Percentiles rank a stretch among this genome's conserved stretches.
Evolutionary conservation across 805 yeast species (phyloP).

Genomic region (Barnettozyma vustinii): DNA sequence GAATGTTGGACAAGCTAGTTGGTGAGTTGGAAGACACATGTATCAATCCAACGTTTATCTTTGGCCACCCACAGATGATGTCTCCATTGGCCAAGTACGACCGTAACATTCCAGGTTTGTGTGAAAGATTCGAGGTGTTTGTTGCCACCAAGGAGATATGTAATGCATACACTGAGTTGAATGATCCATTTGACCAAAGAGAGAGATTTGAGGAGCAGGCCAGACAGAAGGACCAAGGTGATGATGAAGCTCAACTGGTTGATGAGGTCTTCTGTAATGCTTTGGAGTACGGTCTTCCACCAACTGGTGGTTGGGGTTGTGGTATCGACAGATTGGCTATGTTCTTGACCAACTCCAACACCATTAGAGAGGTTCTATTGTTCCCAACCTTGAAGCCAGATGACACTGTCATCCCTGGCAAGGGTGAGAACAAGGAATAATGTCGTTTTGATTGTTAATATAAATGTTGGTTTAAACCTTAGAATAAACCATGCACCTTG

Average conservation of each 20-base stretch:
- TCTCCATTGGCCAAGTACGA: constrained; percentile 97
- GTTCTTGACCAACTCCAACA: constrained; percentile 95
- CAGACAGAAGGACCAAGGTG: constrained; percentile 97
- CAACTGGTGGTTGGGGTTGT: constrained; percentile 99
- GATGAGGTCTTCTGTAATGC: constrained; percentile 98
- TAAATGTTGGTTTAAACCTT: neutral
- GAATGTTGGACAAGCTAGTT: constrained; percentile 97
- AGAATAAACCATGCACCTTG: neutral
- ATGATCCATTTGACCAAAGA: constrained; percentile 98
- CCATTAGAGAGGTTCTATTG: constrained; percentile 93
- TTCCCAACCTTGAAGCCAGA: constrained; percentile 99
- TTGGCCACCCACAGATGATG: constrained; percentile 99
- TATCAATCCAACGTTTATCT: constrained; percentile 95
- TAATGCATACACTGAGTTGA: constrained; percentile 97
- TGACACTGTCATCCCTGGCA: constrained; percentile 24
- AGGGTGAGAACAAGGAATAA: constrained; percentile 2
- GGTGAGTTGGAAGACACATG: constrained; percentile 94
- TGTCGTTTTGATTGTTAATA: neutral
- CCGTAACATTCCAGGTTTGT: constrained; percentile 86
- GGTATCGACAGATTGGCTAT: constrained; percentile 97
- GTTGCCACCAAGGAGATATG: constrained; percentile 98
- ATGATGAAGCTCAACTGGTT: constrained; percentile 94
- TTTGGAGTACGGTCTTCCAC: constrained; percentile 96
- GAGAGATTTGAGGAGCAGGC: constrained; percentile 98
- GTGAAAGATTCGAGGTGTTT: constrained; percentile 97